Evolutionary conservation across 441 rosid genomes (phyloP).

Genomic region (Populus hybrid): DNA sequence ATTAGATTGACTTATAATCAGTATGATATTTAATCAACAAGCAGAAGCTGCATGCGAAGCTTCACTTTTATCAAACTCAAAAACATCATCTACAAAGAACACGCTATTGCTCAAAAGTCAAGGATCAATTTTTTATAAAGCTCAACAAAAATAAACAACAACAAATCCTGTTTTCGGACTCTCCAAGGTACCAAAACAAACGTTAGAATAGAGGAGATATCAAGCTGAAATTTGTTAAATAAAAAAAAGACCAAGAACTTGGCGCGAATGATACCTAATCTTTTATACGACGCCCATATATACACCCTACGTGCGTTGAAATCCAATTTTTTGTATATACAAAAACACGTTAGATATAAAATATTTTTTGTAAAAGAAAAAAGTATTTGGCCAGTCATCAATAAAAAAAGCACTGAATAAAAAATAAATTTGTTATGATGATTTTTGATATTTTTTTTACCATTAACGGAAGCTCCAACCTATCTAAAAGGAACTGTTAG

Average conservation of each 20-base stretch:
- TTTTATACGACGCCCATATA: background rate
- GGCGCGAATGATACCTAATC: background rate
- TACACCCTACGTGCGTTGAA: background rate
- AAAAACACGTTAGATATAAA: too few species aligned
- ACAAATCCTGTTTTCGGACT: background rate
- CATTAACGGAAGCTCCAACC: too few species aligned
- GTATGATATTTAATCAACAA: background rate
- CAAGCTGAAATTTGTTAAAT: background rate
- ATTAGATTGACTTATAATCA: background rate
- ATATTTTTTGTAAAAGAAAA: too few species aligned
- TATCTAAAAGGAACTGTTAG: too few species aligned
- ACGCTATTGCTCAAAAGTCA: background rate
- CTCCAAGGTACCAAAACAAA: constrained; percentile 1
- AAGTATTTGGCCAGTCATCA: too few species aligned
- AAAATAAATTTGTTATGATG: too few species aligned
- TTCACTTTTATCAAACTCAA: background rate
- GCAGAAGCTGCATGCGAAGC: background rate
- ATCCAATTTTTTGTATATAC: background rate
- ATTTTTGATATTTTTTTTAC: too few species aligned
- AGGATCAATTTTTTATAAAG: background rate
- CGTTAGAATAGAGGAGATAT: background rate
- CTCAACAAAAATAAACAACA: background rate
- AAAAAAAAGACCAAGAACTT: background rate
- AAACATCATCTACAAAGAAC: background rate
- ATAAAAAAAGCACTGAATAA: too few species aligned